Base-by-base conservation (phyloP, 306 rosid species). In the Leucaena leucocephala region DNA sequence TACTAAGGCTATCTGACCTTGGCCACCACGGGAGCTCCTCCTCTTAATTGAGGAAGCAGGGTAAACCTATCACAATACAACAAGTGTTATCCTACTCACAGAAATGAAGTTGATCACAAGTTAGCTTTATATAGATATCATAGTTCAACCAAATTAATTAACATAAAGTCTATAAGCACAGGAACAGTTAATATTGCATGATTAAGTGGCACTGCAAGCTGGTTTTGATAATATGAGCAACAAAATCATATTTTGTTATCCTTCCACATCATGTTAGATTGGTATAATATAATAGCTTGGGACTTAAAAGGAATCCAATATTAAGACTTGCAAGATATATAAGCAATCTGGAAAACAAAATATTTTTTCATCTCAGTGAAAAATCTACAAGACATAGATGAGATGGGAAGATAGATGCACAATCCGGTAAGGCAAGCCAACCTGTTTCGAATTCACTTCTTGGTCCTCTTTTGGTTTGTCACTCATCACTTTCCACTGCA, bases 401-500 rank as follows among this genome's bases (percentile, higher is more conserved):
- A 77, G 77, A 70, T 76, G n/a, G 59, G 72, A 35, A 64, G 76
- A 79, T 40, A 65, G 38, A 74, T 38, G 46, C 44, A 46, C 11
- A 74, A 55, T 10, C 64, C 35, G 44, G 50, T 61, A 71, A 43
- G 50, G 52, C 76, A 64, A 76, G 65, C 27, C 63, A 80, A 93
- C 99, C 96, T 90, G 90, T 85, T 90, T 91, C 8, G 92, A 93
- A 82, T 84, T 93, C 82, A 88, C 96, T 87, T 93, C 99, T 86
- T 86, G 94, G 84, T 89, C 93, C 84, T 93, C 96, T 75, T 88
- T 93, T 69, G 90, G 90, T 74, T 91, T 90, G 87, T 93, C 91
- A 49, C 96, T 83, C 98, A 96, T 95, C 84, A 93, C 98, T 87
- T 86, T 91, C 99, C 98, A 96, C 87, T 91, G 97, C 93, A 96